Conservation (phyloP, 805 yeast species). For the Candida railenensis region DNA sequence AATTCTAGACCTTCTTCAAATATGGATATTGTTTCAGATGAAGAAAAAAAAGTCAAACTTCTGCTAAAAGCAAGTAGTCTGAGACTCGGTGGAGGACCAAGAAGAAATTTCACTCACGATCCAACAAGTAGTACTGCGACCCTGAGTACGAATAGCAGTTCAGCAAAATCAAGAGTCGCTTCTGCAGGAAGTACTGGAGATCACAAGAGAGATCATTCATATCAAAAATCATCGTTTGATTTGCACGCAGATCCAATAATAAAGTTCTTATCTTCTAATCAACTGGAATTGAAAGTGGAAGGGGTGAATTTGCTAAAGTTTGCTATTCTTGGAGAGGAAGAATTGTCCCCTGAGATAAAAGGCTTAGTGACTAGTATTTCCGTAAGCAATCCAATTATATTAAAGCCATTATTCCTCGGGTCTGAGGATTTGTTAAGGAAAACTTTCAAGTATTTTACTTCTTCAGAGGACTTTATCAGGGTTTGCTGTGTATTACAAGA, state of each 20-base stretch:
- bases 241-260: slow-evolving; percentile 33
- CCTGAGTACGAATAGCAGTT: background rate
- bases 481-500: slow-evolving; percentile 23
- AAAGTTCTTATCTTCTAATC: slow-evolving; percentile 32
- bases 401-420: slow-evolving; percentile 30
- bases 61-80: slow-evolving; percentile 5
- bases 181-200: slow-evolving; percentile 3
- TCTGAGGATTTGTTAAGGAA: slow-evolving; percentile 25
- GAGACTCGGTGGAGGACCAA: slow-evolving; percentile 1
- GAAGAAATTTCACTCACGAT: slow-evolving; percentile 1
- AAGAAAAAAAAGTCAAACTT: background rate
- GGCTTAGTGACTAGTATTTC: slow-evolving; percentile 26
- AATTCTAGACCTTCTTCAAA: background rate
- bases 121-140: background rate
- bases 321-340: slow-evolving; percentile 38
- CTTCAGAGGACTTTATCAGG: slow-evolving; percentile 35
- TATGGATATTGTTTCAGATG: background rate
- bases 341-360: slow-evolving; percentile 22
- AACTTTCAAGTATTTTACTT: slow-evolving; percentile 20
- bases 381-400: slow-evolving; percentile 25
- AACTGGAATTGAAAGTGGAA: slow-evolving; percentile 27
- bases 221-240: slow-evolving; percentile 13
- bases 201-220: slow-evolving; percentile 1
- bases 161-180: background rate
- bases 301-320: slow-evolving; percentile 37